Percentiles rank a stretch among this genome's conserved stretches.
phyloP scores from a whole-genome alignment of 495 filamentous ascomycete species.

The Terfezia claveryi region DNA sequence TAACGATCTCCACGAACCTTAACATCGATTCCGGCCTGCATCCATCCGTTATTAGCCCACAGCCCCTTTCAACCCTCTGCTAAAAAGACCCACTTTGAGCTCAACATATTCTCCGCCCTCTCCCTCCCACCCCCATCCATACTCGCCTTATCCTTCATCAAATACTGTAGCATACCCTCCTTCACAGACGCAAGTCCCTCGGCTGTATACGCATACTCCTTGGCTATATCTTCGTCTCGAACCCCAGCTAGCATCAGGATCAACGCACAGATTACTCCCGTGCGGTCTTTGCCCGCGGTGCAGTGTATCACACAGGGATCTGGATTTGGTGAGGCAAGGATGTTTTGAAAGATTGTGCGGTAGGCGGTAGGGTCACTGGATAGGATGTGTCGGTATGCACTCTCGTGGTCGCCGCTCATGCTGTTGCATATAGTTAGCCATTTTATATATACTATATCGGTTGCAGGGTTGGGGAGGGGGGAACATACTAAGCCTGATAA shows the following conservation, averaged over 20 bases:
- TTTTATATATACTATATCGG: no score
- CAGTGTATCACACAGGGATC: constrained; percentile 35
- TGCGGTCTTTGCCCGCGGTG: constrained; percentile 41
- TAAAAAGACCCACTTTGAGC: constrained; percentile 20
- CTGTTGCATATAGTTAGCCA: no score
- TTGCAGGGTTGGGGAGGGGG: constrained; percentile 10
- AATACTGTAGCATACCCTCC: constrained; percentile 20
- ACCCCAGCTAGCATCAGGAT: constrained; percentile 36
- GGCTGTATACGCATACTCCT: constrained; percentile 41
- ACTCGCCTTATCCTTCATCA: constrained; percentile 7
- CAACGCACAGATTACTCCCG: constrained; percentile 38
- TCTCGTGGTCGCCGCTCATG: constrained; percentile 24
- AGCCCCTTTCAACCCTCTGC: constrained; percentile 1
- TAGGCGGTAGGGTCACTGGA: constrained; percentile 17
- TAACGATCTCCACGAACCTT: constrained; percentile 27
- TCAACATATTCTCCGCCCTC: constrained; percentile 30
- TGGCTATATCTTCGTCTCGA: constrained; percentile 30
- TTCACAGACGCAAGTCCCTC: constrained; percentile 25
- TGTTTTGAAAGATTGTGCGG: constrained; percentile 22
- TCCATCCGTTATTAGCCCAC: constrained; percentile 1
- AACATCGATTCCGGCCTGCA: constrained; percentile 33
- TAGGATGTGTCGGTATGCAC: constrained; percentile 17
- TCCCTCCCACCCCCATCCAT: constrained; percentile 13
- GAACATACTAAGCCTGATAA: constrained; percentile 20
- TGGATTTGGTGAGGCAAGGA: constrained; percentile 2